Conservation (phyloP, 2,329 filamentous ascomycete genomes). For the Pseudogymnoascus sp. region DNA sequence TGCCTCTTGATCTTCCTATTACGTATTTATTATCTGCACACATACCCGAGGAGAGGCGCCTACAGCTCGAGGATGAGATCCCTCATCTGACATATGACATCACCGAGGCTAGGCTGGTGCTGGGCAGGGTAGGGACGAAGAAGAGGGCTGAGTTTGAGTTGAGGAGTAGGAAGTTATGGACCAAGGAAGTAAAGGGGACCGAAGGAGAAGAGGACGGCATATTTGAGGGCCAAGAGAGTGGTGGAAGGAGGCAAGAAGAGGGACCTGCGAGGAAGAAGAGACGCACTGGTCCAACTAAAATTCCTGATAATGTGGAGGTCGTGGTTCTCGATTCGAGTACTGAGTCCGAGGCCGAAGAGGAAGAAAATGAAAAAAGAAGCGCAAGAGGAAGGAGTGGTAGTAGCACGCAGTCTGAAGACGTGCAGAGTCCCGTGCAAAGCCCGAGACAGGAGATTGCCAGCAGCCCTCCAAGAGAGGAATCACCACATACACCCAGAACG, state of each 20-base stretch:
- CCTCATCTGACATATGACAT: conserved; percentile 59
- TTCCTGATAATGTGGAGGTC: conserved; percentile 18
- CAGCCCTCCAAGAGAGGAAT: not conserved
- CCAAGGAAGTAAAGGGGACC: conserved; percentile 38
- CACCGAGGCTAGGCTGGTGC: conserved; percentile 60
- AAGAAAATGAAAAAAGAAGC: conserved; percentile 11
- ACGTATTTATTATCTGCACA: conserved; percentile 62
- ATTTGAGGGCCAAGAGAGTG: not conserved
- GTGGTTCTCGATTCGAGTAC: conserved; percentile 27
- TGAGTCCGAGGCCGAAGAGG: conserved; percentile 29
- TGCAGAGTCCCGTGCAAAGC: not conserved
- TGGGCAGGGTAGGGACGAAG: conserved; percentile 63
- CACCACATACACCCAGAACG: not conserved
- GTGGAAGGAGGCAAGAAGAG: conserved; percentile 16
- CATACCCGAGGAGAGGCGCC: conserved; percentile 53
- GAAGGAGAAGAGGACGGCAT: not conserved
- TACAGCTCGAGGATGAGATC: conserved; percentile 55
- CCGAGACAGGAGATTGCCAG: not conserved
- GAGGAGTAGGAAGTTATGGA: conserved; percentile 53
- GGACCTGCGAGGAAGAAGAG: conserved; percentile 15
- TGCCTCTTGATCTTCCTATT: conserved; percentile 1
- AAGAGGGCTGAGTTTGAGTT: conserved; percentile 71
- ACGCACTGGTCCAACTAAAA: conserved; percentile 34
- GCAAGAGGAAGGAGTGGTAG: not conserved
- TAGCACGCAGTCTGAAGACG: conserved; percentile 19